Percentiles rank a stretch among this genome's conserved stretches.
Conservation (phyloP, 208 protist genomes). For the Leishmania major region DNA sequence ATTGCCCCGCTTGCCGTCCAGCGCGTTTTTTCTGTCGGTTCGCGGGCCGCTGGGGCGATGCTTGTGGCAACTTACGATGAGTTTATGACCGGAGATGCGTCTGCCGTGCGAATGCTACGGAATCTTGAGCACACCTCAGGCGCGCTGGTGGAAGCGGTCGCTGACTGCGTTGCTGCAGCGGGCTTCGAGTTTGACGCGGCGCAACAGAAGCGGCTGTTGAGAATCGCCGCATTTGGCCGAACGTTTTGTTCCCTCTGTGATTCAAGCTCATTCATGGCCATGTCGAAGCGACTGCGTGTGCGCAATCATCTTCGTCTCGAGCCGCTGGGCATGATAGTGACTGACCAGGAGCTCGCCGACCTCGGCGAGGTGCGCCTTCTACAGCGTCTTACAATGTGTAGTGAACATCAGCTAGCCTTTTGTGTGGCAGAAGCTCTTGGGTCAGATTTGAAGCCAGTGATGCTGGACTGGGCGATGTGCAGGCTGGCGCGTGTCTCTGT, state of each 20-base stretch:
- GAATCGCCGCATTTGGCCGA: constrained; percentile 94
- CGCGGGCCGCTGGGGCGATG: constrained; percentile 57
- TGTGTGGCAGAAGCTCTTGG: constrained; percentile 71
- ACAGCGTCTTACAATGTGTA: constrained; percentile 67
- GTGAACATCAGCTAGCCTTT: constrained; percentile 91
- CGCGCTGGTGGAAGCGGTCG: constrained; percentile 76
- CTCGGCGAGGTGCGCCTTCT: constrained; percentile 74
- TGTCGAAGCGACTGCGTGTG: constrained; percentile 79
- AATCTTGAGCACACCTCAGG: constrained; percentile 51
- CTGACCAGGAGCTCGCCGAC: constrained; percentile 74
- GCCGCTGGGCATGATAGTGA: constrained; percentile 87
- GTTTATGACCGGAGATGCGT: constrained; percentile 74
- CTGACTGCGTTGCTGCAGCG: constrained; percentile 89
- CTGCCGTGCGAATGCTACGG: constrained; percentile 69
- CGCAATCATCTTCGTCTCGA: constrained; percentile 83
- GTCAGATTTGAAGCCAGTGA: constrained; percentile 63
- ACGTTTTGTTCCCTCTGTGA: constrained; percentile 90
- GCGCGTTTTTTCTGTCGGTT: constrained; percentile 78
- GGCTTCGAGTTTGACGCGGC: constrained; percentile 75
- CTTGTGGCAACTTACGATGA: constrained; percentile 76
- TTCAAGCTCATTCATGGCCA: constrained; percentile 80
- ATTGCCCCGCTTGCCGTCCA: constrained; percentile 42
- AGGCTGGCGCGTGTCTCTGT: constrained; percentile 63
- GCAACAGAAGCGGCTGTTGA: constrained; percentile 87
- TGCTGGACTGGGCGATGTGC: constrained; percentile 94